Base-by-base conservation (phyloP, 1,139 yeast genomes). In the Blastobotrys serpentis region DNA sequence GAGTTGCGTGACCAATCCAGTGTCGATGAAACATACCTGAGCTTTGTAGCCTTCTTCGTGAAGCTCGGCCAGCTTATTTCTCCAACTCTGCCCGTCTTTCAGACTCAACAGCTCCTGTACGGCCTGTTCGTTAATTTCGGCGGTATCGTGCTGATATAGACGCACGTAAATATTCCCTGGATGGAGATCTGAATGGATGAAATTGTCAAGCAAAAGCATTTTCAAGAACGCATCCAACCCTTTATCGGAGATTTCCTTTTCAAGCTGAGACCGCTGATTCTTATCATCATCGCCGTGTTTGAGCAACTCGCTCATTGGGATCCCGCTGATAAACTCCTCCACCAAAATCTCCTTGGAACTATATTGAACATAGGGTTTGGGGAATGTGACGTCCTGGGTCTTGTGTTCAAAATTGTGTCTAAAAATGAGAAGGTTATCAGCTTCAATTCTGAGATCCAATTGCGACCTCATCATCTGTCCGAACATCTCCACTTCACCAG, bases 141-240 rank as follows among this genome's bases (percentile, higher is more conserved):
- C 47, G 18, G 43, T 49, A 44, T 33, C 40, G 18, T 26, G 44
- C 46, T 50, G 48, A 59, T 84, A 78, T 58, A 90, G 84, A 46
- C 92, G 71, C 3, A 92, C 79, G 75, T 90, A 81, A 64, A 92
- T 87, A 66, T 92, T 92, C 1, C 99, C 99, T 0, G 98, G 97
- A 60, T 92, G 98, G 52, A 92, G 73, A 67, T 92, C 98, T 0
- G 98, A 94, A 66, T 92, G 98, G 40, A 90, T 88, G 65, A 92
- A 92, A 65, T 92, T 89, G 67, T 92, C 96, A 49, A 90, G 70
- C 52, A 92, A 82, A 54, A 92, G 74, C 99, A 94, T 92, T 61
- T 89, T 86, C 57, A 92, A 72, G 60, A 92, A 92, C 4, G 97
- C 86, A 65, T 92, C 96, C 29, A 92, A 78, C 2, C 96, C 88